A percentile compares a stretch with the other conserved stretches of the same genome.
Evolutionary conservation across 2,329 filamentous ascomycete species (phyloP).

Genomic region (Onygenales sp.): DNA sequence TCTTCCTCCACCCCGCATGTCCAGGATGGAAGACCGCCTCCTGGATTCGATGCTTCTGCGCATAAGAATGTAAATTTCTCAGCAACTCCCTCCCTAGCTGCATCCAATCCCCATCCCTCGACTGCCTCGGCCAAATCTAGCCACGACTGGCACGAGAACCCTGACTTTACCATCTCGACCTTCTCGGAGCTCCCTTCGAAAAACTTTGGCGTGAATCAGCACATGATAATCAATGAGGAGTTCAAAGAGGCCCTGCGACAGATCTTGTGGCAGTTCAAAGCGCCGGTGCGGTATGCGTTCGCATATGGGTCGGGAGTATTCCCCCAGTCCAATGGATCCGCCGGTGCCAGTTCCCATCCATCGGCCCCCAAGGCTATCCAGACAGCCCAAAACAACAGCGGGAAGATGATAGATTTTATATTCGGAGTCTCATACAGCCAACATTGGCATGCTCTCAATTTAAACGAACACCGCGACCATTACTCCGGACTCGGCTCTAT

Average conservation of each 20-base stretch:
- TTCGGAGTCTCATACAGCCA: constrained; percentile 90
- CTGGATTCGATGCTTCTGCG: constrained; percentile 11
- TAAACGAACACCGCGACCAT: constrained; percentile 66
- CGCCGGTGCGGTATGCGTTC: constrained; percentile 92
- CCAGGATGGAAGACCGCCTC: constrained; percentile 7
- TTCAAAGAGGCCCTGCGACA: constrained; percentile 84
- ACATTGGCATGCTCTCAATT: constrained; percentile 93
- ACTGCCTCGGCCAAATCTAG: constrained; percentile 23
- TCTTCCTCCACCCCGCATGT: constrained; percentile 12
- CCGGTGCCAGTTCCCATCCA: constrained; percentile 55
- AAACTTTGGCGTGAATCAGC: constrained; percentile 89
- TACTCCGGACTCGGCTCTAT: constrained; percentile 79
- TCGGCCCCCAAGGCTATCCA: constrained; percentile 71
- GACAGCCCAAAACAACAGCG: constrained; percentile 75
- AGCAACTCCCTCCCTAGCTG: constrained; percentile 8
- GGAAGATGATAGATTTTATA: constrained; percentile 98
- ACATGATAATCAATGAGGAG: constrained; percentile 91
- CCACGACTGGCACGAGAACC: constrained; percentile 65
- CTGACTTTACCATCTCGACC: constrained; percentile 59
- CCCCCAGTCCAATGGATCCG: constrained; percentile 54
- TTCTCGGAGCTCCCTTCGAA: constrained; percentile 69
- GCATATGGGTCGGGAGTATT: constrained; percentile 97
- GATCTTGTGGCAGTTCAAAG: constrained; percentile 82
- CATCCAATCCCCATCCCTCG: constrained; percentile 19
- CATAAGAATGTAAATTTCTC: constrained; percentile 9